Base-by-base conservation (phyloP, 73 alveolate species). In the Breviolum minutum region DNA sequence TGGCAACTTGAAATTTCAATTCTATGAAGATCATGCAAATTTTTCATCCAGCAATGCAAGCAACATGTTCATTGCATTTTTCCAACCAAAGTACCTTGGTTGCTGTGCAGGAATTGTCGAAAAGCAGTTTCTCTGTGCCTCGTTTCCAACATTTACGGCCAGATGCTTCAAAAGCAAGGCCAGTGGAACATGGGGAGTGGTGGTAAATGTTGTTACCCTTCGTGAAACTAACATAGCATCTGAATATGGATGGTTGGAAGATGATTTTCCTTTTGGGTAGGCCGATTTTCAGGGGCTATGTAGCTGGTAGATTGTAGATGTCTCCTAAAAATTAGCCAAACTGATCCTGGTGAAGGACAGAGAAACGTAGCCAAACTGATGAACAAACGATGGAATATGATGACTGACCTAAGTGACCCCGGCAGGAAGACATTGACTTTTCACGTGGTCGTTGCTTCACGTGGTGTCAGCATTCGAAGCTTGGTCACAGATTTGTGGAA, bases 391-490 rank as follows among this genome's bases (percentile, higher is more conserved):
- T 68, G 77, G 77, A 14, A 22, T 14, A 22, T 22, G 24, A 68
- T 14, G 77, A 14, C 77, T 68, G 77, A 68, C 77, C 24, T 68
- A 2, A 22, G 77, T 68, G 77, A 68, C 77, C 61, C 14, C 14
- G 32, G 61, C 74, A 83, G 94, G 94, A 85, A 63, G n/a, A 61
- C 6, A 9, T 26, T 85, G 63, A 20, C 20, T 27, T 85, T 85
- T 32, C 94, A 85, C 20, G 94, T 85, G 94, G 94, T 85, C 27
- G 94, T 85, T 60, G 94, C 94, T 26, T 48, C 76, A n/a, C 77
- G 79, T 6, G 94, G 94, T 5, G 94, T 85, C 20, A 85, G 63
- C 79, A 85, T 85, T 63, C 94, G 94, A 54, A 20, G 5, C 94
- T 60, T 8, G 77, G 79, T 54, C 94, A 12, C 8, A 32, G 22